phyloP scores from a whole-genome alignment of 2,329 filamentous ascomycete species.

The Fusarium compactum region DNA sequence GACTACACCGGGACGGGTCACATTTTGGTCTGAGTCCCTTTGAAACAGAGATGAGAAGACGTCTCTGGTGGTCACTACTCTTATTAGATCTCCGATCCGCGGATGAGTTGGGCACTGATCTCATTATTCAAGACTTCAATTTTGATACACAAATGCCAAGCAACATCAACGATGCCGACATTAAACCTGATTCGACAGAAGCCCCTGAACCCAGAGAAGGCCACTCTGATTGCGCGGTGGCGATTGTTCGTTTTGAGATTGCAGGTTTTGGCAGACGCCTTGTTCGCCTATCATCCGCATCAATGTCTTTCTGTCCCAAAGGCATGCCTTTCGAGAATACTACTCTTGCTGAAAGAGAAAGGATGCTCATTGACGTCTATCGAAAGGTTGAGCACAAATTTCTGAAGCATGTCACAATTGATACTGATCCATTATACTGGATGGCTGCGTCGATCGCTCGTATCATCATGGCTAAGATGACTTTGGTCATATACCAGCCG shows the following conservation, averaged over 20 bases:
- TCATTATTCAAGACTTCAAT: constrained; percentile 55
- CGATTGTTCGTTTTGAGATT: constrained; percentile 65
- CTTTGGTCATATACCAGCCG: constrained; percentile 81
- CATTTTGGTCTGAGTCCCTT: constrained; percentile 66
- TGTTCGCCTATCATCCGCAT: constrained; percentile 51
- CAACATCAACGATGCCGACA: constrained; percentile 64
- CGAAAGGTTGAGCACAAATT: constrained; percentile 67
- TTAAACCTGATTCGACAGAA: constrained; percentile 60
- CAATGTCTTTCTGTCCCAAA: constrained; percentile 49
- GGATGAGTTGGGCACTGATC: constrained; percentile 65
- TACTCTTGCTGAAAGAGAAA: constrained; percentile 54
- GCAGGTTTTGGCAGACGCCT: constrained; percentile 55
- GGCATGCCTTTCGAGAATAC: constrained; percentile 39
- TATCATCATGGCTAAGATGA: constrained; percentile 82
- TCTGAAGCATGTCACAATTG: constrained; percentile 63
- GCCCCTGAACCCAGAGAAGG: constrained; percentile 61
- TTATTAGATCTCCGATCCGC: constrained; percentile 67
- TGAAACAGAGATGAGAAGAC: constrained; percentile 70
- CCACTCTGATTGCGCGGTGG: constrained; percentile 64
- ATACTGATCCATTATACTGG: constrained; percentile 70
- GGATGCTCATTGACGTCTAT: constrained; percentile 65
- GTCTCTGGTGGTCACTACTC: constrained; percentile 72
- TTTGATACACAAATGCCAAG: constrained; percentile 63
- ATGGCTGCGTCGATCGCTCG: constrained; percentile 75
- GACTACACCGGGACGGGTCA: constrained; percentile 68